phyloP scores from a whole-genome alignment of 2,329 filamentous ascomycete species.

The Pestalotiopsis sp. region DNA sequence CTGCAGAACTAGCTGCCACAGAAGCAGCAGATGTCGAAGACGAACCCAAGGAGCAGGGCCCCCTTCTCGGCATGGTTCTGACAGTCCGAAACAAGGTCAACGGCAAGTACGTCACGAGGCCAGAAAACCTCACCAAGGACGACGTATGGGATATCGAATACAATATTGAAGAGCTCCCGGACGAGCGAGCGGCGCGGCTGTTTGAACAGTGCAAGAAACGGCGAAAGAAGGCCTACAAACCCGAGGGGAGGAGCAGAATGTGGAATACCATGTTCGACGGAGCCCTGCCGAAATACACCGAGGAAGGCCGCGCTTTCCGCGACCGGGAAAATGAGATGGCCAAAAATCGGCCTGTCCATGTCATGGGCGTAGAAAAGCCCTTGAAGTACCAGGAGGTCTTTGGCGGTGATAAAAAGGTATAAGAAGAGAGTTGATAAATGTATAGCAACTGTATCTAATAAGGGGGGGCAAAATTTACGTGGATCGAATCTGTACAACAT shows the following conservation, averaged over 20 bases:
- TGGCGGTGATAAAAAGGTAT: conserved; percentile 3
- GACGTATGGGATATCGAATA: conserved; percentile 79
- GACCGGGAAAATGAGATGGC: conserved; percentile 55
- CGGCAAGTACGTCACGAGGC: conserved; percentile 63
- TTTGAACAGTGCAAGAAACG: conserved; percentile 61
- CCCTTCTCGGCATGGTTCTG: conserved; percentile 70
- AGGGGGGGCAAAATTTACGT: neutral
- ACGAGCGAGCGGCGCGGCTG: conserved; percentile 46
- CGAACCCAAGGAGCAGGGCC: conserved; percentile 25
- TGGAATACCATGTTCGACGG: conserved; percentile 52
- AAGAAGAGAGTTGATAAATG: neutral
- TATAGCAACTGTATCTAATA: neutral
- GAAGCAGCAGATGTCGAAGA: conserved; percentile 12
- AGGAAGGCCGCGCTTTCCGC: conserved; percentile 62
- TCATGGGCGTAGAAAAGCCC: conserved; percentile 45
- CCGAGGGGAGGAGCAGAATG: conserved; percentile 42
- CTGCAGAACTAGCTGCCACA: conserved; percentile 11
- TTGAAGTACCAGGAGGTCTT: conserved; percentile 39
- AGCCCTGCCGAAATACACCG: conserved; percentile 42
- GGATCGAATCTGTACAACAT: neutral
- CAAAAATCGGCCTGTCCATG: conserved; percentile 45
- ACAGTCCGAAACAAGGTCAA: conserved; percentile 75
- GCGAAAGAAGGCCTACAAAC: conserved; percentile 50
- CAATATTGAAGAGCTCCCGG: conserved; percentile 64
- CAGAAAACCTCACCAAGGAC: conserved; percentile 43